These are phyloP conservation scores for Claviceps sp. DNA, from an alignment of 2,329 filamentous ascomycete species.

Conservation along the genomic window DNA sequence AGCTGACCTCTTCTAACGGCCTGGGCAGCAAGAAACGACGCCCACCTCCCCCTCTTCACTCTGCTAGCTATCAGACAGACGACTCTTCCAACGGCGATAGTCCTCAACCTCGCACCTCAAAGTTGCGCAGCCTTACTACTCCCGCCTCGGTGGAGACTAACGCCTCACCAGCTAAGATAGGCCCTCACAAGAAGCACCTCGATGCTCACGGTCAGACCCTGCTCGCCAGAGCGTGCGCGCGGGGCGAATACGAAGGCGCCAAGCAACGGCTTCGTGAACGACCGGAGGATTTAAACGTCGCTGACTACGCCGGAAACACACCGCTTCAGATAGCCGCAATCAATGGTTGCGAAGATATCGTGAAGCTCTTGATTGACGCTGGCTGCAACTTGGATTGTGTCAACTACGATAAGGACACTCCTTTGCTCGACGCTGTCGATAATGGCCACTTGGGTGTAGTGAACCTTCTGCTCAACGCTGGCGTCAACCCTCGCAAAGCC, in stretches of 20 bases:
- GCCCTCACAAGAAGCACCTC: slow-evolving; percentile 69
- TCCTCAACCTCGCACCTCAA: slow-evolving; percentile 44
- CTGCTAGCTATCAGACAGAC: slow-evolving; percentile 54
- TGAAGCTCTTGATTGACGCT: slow-evolving; percentile 71
- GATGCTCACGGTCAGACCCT: slow-evolving; percentile 88
- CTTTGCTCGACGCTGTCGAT: slow-evolving; percentile 88
- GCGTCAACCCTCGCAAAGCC: slow-evolving; percentile 80
- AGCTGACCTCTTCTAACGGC: slow-evolving; percentile 36
- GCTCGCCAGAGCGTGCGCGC: slow-evolving; percentile 78
- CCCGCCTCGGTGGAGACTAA: slow-evolving; percentile 44
- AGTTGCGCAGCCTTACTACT: slow-evolving; percentile 41
- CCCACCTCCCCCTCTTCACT: slow-evolving; percentile 45
- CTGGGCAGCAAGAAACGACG: slow-evolving; percentile 47
- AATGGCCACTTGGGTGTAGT: slow-evolving; percentile 88
- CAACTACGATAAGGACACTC: slow-evolving; percentile 78
- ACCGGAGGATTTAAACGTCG: slow-evolving; percentile 75
- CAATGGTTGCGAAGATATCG: slow-evolving; percentile 75
- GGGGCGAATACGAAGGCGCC: slow-evolving; percentile 67
- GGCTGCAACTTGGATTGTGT: slow-evolving; percentile 73
- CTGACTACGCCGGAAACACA: slow-evolving; percentile 92
- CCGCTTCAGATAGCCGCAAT: slow-evolving; percentile 87
- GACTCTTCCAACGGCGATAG: slow-evolving; percentile 49
- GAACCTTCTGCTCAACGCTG: slow-evolving; percentile 67
- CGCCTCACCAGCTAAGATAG: slow-evolving; percentile 55
- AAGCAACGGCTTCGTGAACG: slow-evolving; percentile 63